Conservation (phyloP, 2,329 filamentous ascomycete genomes). For the Claviceps humidiphila region DNA sequence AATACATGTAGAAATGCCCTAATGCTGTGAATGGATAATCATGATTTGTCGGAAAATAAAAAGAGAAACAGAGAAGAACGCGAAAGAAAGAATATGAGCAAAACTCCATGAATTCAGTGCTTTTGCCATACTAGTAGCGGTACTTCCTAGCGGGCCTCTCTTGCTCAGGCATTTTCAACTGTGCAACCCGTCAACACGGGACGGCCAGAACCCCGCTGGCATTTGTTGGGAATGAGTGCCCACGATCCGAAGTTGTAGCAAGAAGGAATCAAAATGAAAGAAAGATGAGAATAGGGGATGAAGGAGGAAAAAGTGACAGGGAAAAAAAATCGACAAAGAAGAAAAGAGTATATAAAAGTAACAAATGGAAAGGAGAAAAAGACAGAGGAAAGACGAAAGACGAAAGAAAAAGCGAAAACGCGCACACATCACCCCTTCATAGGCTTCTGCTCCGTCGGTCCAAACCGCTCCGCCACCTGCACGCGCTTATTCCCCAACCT, state of each 20-base stretch:
- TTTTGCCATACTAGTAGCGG: too few relatives aligned
- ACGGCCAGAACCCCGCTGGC: too few relatives aligned
- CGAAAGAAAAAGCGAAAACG: not conserved
- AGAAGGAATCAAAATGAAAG: not conserved
- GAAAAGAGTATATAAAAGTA: not conserved
- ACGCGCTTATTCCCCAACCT: slow-evolving; percentile 58
- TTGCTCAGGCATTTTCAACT: too few relatives aligned
- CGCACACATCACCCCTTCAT: not conserved
- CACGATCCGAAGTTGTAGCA: too few relatives aligned
- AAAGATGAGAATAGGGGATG: not conserved
- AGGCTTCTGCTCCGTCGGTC: slow-evolving; percentile 6
- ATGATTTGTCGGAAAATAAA: not conserved
- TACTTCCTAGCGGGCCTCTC: too few relatives aligned
- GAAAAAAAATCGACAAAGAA: not conserved
- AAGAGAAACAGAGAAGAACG: not conserved
- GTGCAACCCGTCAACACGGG: too few relatives aligned
- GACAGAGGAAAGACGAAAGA: not conserved
- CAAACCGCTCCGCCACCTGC: slow-evolving; percentile 34
- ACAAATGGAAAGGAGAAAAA: not conserved
- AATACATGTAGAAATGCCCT: not conserved
- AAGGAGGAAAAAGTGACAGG: not conserved
- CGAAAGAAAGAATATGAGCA: not conserved
- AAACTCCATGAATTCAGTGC: not conserved
- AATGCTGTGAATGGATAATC: too few relatives aligned
- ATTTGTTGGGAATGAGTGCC: too few relatives aligned